Base-by-base conservation (phyloP, 768 basidiomycete species). In the Psilocybe tampanensis region DNA sequence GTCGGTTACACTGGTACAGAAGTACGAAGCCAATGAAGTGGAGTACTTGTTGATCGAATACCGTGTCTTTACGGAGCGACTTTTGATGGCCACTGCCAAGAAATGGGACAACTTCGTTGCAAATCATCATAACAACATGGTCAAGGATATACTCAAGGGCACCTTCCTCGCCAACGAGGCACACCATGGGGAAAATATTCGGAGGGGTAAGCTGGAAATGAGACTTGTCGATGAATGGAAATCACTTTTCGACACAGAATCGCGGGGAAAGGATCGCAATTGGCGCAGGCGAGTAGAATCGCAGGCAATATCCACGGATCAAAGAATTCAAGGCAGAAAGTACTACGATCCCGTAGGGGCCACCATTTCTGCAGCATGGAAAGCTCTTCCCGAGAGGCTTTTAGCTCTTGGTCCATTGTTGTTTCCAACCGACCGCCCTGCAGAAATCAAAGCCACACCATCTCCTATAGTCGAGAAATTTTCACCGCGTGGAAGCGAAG, bases 31-130 rank as follows among this genome's bases (percentile, higher is more conserved):
- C 18, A 57, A 47, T 18, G 56, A 57, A 15, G 56, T 49, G 8
- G 54, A 55, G 43, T 55, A 41, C 23, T 45, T 55, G 15, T 45
- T 55, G 17, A 48, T 55, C 8, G 54, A 49, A 55, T 55, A 45
- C 22, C 45, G 54, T 9, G 43, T 33, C 19, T 24, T 3, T 8
- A 34, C 49, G 34, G 54, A 55, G 26, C 54, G 13, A 2, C 47
- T 55, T 3, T 23, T 55, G 47, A 21, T 17, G 9, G 2, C 22
- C 26, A 55, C 47, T 9, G 45, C 18, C 33, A n/a, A 18, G 9
- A 36, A 55, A 18, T 55, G 54, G 54, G 33, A 55, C 21, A 15
- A 33, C 6, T 55, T 41, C n/a, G 45, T 55, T 17, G 12, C 19
- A 17, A 29, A n/a, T 12, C 8, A 55, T 22, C 45, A 55, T 21